Conservation (phyloP, 192 early-diverging fungal genomes). For the Coemansia sp. region DNA sequence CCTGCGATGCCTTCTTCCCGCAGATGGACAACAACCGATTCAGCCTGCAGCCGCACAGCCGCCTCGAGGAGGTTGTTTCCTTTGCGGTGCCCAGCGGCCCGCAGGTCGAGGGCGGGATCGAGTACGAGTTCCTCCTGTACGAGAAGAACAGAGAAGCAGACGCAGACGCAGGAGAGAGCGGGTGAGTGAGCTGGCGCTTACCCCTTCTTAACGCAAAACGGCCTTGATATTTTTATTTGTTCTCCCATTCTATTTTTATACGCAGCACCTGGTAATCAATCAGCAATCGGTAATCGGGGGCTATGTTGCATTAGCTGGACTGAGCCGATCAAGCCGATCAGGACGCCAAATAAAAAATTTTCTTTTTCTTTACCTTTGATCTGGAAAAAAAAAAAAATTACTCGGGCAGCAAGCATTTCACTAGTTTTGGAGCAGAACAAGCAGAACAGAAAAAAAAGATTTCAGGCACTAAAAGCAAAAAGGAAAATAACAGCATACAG, state of each 20-base stretch:
- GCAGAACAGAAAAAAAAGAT: no score
- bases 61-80: constrained; percentile 53
- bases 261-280: background rate
- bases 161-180: no score
- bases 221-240: no score
- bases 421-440: no score
- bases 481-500: background rate
- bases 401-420: no score
- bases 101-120: constrained; percentile 58
- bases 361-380: no score
- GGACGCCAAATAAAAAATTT: no score
- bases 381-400: no score
- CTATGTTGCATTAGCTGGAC: background rate
- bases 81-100: constrained; percentile 39
- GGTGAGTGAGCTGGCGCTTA: background rate
- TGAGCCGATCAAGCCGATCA: background rate
- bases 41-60: constrained; percentile 48
- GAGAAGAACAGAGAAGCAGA: constrained; percentile 9
- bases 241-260: no score
- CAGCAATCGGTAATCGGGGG: background rate
- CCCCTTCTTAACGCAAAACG: background rate
- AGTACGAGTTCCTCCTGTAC: constrained; percentile 64
- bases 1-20: constrained; percentile 84
- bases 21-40: constrained; percentile 49
- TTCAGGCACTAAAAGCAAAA: background rate